Percentiles rank a stretch among this genome's conserved stretches.
Evolutionary conservation across 2,329 filamentous ascomycete genomes (phyloP).

Genomic region (Mollisiaceae sp.): DNA sequence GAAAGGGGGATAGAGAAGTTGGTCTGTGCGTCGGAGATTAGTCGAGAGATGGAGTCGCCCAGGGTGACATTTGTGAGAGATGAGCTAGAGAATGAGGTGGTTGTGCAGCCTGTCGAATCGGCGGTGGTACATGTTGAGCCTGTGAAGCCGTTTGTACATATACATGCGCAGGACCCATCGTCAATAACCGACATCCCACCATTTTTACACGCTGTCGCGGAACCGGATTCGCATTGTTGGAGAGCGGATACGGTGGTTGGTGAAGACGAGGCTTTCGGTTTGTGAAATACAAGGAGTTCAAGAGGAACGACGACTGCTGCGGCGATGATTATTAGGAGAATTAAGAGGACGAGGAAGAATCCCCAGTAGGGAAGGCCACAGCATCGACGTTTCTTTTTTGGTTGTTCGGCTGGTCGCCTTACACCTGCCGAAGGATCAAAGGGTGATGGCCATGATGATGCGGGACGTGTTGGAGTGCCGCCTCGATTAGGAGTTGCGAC

Average conservation of each 20-base stretch:
- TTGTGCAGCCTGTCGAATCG: conserved; percentile 60
- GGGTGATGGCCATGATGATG: conserved; percentile 44
- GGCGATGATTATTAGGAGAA: conserved; percentile 74
- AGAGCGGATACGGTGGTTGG: conserved; percentile 14
- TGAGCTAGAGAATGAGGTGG: conserved; percentile 48
- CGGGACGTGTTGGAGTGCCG: conserved; percentile 45
- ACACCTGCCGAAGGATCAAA: conserved; percentile 28
- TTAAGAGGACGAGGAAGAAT: conserved; percentile 68
- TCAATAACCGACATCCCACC: conserved; percentile 78
- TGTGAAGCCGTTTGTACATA: conserved; percentile 89
- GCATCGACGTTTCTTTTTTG: conserved; percentile 56
- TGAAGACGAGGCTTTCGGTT: conserved; percentile 47
- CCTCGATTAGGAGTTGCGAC: conserved; percentile 49
- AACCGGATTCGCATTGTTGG: conserved; percentile 59
- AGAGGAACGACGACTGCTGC: conserved; percentile 83
- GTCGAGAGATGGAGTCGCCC: conserved; percentile 76
- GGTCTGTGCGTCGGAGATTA: conserved; percentile 66
- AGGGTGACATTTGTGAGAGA: conserved; percentile 72
- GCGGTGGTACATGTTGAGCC: conserved; percentile 61
- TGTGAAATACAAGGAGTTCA: conserved; percentile 66
- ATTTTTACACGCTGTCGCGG: conserved; percentile 69
- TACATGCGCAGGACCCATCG: conserved; percentile 75
- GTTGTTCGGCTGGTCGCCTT: background rate
- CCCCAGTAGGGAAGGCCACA: conserved; percentile 85
- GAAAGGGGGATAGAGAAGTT: conserved; percentile 82